phyloP scores from a whole-genome alignment of 2,329 filamentous ascomycete species.

The Geosmithia morbida region DNA sequence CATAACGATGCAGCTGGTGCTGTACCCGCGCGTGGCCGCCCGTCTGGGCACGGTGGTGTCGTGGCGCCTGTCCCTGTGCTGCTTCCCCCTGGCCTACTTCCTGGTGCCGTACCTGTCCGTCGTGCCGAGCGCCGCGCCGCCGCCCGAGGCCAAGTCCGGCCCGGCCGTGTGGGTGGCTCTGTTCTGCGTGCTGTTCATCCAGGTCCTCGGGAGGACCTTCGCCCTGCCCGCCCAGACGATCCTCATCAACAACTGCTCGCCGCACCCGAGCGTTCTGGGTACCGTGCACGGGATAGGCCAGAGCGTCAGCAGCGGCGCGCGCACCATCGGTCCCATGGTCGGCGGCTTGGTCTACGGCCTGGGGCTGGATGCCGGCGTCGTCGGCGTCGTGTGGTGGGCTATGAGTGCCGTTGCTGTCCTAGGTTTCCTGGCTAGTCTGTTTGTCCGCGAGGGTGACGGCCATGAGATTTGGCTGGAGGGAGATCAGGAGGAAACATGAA shows the following conservation, averaged over 20 bases:
- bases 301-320: conserved; percentile 40
- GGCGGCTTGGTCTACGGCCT: conserved; percentile 47
- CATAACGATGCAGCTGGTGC: conserved; percentile 43
- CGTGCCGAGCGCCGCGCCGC: conserved; percentile 38
- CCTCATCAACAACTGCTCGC: conserved; percentile 31
- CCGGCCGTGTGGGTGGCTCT: conserved; percentile 50
- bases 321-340: conserved; percentile 45
- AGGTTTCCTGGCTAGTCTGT: conserved; percentile 34
- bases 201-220: conserved; percentile 55
- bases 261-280: conserved; percentile 30
- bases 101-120: conserved; percentile 57
- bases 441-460: conserved; percentile 46
- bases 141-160: conserved; percentile 37
- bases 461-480: conserved; percentile 52
- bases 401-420: conserved; percentile 32
- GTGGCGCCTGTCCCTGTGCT: conserved; percentile 53
- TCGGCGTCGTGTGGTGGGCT: conserved; percentile 45
- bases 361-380: conserved; percentile 39
- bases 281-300: conserved; percentile 38
- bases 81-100: conserved; percentile 58
- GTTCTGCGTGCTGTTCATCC: conserved; percentile 43
- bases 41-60: conserved; percentile 53
- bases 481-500: conserved; percentile 24
- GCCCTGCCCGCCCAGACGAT: conserved; percentile 30
- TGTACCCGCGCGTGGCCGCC: conserved; percentile 55